Evolutionary conservation across 257 asterid genomes (phyloP).

Genomic region (Solanum medicagineum): DNA sequence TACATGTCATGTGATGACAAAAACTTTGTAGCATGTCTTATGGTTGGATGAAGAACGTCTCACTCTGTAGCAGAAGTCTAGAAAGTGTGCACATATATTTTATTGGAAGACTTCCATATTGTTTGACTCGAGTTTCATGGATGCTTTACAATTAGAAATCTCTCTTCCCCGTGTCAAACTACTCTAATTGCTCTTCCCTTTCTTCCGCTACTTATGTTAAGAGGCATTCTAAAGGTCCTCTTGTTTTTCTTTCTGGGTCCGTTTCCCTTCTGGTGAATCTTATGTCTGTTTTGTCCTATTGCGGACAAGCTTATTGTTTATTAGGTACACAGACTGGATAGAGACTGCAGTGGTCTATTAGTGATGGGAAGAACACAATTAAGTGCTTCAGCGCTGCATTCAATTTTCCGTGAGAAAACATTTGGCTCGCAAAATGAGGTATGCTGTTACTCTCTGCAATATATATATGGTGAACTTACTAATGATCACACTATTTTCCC

Average conservation of each 20-base stretch:
- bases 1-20: neutral
- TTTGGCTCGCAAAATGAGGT: slow-evolving; percentile 46
- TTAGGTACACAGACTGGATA: slow-evolving; percentile 96
- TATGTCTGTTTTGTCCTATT: slow-evolving; percentile 11
- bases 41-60: neutral
- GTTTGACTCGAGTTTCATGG: neutral
- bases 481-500: neutral
- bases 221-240: neutral
- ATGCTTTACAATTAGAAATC: neutral
- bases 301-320: slow-evolving; percentile 28
- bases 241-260: neutral
- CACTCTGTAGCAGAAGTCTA: neutral
- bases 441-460: slow-evolving; percentile 2
- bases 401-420: slow-evolving; percentile 89
- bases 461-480: neutral
- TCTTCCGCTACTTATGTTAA: neutral
- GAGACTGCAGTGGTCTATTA: slow-evolving; percentile 90
- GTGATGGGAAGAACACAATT: slow-evolving; percentile 89
- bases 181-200: neutral
- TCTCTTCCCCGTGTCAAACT: neutral
- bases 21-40: neutral
- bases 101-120: neutral
- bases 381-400: slow-evolving; percentile 74
- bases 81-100: neutral
- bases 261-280: neutral